These are phyloP conservation scores for Strobilomyces confusus DNA, from an alignment of 768 basidiomycete species.

Conservation along the genomic window DNA sequence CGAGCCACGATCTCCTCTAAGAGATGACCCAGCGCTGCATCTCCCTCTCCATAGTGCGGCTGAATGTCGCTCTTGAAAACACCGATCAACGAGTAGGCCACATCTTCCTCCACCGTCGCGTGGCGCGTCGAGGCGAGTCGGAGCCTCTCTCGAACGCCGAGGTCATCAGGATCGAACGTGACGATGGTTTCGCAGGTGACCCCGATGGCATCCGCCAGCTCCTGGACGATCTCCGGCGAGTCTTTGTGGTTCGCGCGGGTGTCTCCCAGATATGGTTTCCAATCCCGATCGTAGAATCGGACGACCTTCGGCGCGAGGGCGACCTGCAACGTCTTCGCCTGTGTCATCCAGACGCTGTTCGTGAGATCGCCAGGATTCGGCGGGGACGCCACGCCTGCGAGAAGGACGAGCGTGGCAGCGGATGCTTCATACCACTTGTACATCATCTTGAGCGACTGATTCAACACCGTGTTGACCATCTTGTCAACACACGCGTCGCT, in stretches of 20 bases:
- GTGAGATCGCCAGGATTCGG: background rate
- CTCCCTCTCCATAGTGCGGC: background rate
- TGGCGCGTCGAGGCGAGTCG: background rate
- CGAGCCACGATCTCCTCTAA: background rate
- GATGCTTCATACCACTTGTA: constrained; percentile 1
- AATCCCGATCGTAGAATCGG: background rate
- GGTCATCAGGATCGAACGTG: background rate
- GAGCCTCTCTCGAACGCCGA: background rate
- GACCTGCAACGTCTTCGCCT: background rate
- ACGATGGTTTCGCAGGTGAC: background rate
- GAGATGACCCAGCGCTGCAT: background rate
- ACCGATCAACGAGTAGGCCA: background rate
- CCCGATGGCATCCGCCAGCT: background rate
- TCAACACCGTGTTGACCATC: background rate
- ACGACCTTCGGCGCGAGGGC: background rate
- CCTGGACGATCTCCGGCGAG: background rate
- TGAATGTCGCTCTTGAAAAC: background rate
- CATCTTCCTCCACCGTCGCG: background rate
- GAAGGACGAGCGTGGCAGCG: background rate
- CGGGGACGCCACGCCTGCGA: background rate
- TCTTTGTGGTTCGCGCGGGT: background rate
- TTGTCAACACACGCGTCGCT: background rate
- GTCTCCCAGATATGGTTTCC: background rate
- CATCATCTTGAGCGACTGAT: constrained; percentile 1
- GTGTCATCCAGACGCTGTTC: background rate